Evolutionary conservation across 1,139 yeast genomes (phyloP).

Genomic region (Yamadazyma siamensis): DNA sequence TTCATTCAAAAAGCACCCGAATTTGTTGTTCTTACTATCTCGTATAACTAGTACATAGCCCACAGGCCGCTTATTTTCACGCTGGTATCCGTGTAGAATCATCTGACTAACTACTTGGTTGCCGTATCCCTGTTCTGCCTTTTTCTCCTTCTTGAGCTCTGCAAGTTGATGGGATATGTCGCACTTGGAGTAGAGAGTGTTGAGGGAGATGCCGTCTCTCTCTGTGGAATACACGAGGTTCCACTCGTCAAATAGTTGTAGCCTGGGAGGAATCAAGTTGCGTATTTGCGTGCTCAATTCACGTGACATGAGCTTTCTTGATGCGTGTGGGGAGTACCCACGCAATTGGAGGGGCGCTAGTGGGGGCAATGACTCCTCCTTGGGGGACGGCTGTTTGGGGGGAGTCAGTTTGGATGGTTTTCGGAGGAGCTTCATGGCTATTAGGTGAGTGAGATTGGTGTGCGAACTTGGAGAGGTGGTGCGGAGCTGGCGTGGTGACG

Average conservation of each 20-base stretch:
- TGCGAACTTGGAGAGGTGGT: no score
- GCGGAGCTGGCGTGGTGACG: no score
- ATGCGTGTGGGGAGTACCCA: slow-evolving; percentile 61
- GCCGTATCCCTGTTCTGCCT: slow-evolving; percentile 32
- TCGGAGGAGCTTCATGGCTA: slow-evolving; percentile 8
- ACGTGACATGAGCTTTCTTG: slow-evolving; percentile 50
- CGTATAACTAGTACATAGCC: slow-evolving; percentile 72
- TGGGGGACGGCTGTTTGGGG: no score
- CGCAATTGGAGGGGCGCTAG: slow-evolving; percentile 26
- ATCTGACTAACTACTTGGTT: slow-evolving; percentile 32
- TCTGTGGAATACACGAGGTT: slow-evolving; percentile 73
- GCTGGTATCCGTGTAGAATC: slow-evolving; percentile 20
- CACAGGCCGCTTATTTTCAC: slow-evolving; percentile 34
- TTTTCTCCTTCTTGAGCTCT: slow-evolving; percentile 16
- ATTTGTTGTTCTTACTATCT: slow-evolving; percentile 60
- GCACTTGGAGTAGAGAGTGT: slow-evolving; percentile 59
- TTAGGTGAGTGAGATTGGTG: no score
- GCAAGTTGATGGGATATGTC: slow-evolving; percentile 31
- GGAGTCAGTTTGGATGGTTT: no score
- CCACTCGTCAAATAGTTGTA: slow-evolving; percentile 81
- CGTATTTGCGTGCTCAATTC: slow-evolving; percentile 76
- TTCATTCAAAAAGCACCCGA: slow-evolving; percentile 86
- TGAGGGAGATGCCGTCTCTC: slow-evolving; percentile 86
- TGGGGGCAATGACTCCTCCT: slow-evolving; percentile 26
- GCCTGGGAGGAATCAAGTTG: slow-evolving; percentile 67